A percentile compares a stretch with the other conserved stretches of the same genome.
phyloP scores from a whole-genome alignment of 129 eudicot genomes.

The Pseudognaphalium luteoalbum region DNA sequence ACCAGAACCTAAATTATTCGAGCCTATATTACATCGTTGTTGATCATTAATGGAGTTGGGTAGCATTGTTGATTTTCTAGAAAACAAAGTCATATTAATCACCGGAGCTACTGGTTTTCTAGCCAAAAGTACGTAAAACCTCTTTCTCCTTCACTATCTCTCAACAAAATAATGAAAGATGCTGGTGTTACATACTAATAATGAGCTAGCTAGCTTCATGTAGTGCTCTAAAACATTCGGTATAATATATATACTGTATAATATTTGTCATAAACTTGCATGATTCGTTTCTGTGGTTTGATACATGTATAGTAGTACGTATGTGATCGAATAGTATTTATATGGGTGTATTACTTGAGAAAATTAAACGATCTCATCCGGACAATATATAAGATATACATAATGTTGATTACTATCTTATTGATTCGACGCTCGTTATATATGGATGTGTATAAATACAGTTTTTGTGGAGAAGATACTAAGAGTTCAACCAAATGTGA shows the following conservation, averaged over 20 bases:
- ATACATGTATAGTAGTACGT: no score
- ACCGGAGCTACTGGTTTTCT: conserved; percentile 79
- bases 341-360: no score
- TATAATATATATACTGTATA: background rate
- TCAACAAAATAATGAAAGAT: background rate
- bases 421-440: no score
- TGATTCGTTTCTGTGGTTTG: no score
- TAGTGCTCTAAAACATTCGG: background rate
- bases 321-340: no score
- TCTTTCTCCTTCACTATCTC: conserved; percentile 20
- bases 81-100: conserved; percentile 50
- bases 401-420: no score
- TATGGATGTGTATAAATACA: background rate
- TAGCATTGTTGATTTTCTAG: conserved; percentile 48
- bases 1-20: background rate
- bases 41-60: conserved; percentile 47
- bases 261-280: background rate
- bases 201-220: background rate
- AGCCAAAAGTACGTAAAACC: conserved; percentile 46
- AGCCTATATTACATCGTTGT: background rate
- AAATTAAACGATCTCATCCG: no score
- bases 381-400: background rate
- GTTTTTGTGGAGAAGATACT: conserved; percentile 20
- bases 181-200: background rate
- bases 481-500: conserved; percentile 22